These are phyloP conservation scores for Nicotiana attenuata DNA, from an alignment of 257 asterid genomes.

Conservation along the genomic window DNA sequence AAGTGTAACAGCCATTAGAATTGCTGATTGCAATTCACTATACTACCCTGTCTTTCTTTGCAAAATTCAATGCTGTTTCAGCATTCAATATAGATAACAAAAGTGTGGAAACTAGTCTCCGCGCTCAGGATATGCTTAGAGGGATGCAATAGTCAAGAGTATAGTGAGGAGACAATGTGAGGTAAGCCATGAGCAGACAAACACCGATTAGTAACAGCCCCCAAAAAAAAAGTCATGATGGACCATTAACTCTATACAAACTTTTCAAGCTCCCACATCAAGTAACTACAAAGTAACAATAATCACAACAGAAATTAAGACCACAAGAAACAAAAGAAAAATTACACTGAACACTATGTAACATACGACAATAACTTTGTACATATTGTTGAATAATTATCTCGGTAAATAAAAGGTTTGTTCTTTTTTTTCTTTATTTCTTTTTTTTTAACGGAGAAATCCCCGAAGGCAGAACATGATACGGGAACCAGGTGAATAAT, in stretches of 20 bases:
- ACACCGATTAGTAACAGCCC: too few relatives aligned
- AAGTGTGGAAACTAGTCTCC: neutral
- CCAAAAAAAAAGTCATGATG: neutral
- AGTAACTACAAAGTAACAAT: neutral
- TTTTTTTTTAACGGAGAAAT: neutral
- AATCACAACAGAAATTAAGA: neutral
- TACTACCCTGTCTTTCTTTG: neutral
- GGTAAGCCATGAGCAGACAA: neutral
- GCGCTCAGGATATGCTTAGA: neutral
- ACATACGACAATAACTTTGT: neutral
- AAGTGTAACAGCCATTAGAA: neutral
- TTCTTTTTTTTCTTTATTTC: neutral
- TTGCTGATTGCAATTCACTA: neutral
- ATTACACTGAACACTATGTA: neutral
- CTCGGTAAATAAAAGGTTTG: neutral
- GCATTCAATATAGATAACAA: conserved; percentile 1
- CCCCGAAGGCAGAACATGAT: too few relatives aligned
- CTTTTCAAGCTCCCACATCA: neutral
- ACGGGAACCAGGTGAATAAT: too few relatives aligned
- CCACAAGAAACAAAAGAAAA: neutral
- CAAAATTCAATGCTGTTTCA: neutral
- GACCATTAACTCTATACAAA: neutral
- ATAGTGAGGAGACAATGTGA: neutral
- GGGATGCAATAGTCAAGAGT: neutral
- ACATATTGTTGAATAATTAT: neutral